Base-by-base conservation (phyloP, 352 stramenopile genomes). In the Phytophthora pseudosyringae region DNA sequence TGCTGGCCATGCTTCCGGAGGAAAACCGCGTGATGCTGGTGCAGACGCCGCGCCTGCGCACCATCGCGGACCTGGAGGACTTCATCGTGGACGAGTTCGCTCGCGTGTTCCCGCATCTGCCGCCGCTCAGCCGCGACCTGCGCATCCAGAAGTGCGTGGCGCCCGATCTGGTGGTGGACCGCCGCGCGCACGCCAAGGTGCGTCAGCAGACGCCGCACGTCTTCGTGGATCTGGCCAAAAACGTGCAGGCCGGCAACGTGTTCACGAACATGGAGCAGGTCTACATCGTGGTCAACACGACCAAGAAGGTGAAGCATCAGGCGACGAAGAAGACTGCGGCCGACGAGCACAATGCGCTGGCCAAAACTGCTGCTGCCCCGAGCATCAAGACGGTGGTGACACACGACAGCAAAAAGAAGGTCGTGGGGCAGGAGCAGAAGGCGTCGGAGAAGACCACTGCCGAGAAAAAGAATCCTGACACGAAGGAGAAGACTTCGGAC, bases 251-350 rank as follows among this genome's bases (percentile, higher is more conserved):
- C 11, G 82, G 82, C 54, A 91, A 91, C 43, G 79, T 88, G 28
- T 93, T 93, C 56, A 46, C 73, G 49, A 76, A 86, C 59, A 93
- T 93, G 84, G 84, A 93, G 69, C 84, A 89, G 64, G 80, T 93
- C 29, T 93, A 90, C 59, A 71, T 93, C 10, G 80, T 85, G 18
- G 31, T 65, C 16, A 84, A 84, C 59, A 25, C 38, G 32, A 33
- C 40, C 35, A 59, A 50, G 51, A 72, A 73, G 26, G 52, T 68
- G 21, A 57, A 62, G 29, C 26, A 49, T 12, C 21, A 32, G 4
- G 13, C 13, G 18, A 29, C 28, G 0, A 63, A 70, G 44, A 53
- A 52, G 8, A 45, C 61, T 44, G 32, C 33, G 10, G 26, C 49
- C 4, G 50, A 64, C 39, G 8, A 48, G 8, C 32, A 59, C 35